Conservation (phyloP, 2,329 filamentous ascomycete genomes). For the Phialophora macrospora region DNA sequence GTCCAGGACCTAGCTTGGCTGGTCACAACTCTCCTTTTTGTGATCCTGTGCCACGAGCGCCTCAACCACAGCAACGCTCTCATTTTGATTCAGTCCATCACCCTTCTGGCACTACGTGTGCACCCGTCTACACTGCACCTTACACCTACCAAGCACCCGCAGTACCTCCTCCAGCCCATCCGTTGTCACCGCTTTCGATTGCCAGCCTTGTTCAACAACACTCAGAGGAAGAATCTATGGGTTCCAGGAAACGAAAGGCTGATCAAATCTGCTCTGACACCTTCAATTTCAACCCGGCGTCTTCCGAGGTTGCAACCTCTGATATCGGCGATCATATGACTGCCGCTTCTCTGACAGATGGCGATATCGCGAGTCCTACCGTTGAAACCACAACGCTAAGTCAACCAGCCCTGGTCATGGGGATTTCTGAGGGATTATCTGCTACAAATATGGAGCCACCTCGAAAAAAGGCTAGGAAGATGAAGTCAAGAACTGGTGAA, state of each 20-base stretch:
- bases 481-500: conserved; percentile 15
- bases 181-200: conserved; percentile 14
- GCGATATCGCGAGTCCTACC: neutral
- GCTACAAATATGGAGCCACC: conserved; percentile 22
- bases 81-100: neutral
- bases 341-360: neutral
- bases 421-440: conserved; percentile 40
- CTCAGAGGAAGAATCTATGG: neutral
- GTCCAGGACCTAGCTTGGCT: conserved; percentile 21
- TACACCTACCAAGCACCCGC: neutral
- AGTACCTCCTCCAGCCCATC: neutral
- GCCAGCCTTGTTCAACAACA: conserved; percentile 9
- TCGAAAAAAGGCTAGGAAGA: conserved; percentile 34
- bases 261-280: conserved; percentile 36
- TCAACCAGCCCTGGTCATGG: conserved; percentile 32
- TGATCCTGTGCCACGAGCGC: conserved; percentile 15
- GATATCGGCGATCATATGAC: neutral
- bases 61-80: neutral
- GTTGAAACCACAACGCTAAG: neutral
- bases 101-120: neutral
- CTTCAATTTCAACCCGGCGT: neutral
- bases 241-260: conserved; percentile 34
- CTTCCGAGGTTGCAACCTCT: neutral
- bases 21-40: conserved; percentile 29
- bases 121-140: neutral